Evolutionary conservation across 768 basidiomycete genomes (phyloP), one percentile per base, ranked within the genome.

Genomic region (Cystofilobasidium capitatum): DNA sequence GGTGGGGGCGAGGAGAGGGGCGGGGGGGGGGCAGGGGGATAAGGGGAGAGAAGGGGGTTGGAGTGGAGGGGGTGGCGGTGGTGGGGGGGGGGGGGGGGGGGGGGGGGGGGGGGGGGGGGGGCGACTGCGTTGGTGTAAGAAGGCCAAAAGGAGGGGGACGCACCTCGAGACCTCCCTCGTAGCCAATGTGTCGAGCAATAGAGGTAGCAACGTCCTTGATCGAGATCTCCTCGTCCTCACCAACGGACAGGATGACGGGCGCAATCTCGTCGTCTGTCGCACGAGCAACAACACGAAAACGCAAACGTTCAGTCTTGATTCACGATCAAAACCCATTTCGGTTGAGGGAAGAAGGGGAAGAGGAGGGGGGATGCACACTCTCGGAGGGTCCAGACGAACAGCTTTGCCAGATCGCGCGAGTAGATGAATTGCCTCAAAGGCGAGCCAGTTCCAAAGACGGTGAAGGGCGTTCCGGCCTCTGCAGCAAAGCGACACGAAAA

Each of bases 371-470:
- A 55, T 31, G 31, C 14, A 55, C 51, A 96, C 74, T 94, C 88
- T 54, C 89, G 81, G 71, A 93, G 78, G 8, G 71, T 71, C 91
- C 89, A 92, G 75, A 96, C 88, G 81, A 96, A 94, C 65, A 94
- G 81, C 77, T 90, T 94, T 51, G 92, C 93, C 58, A 97, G 85
- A 78, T 98, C 92, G 58, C 84, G 81, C n/a, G 93, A 96, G 79
- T 91, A 97, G 77, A 96, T 93, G 77, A 97, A 97, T 77, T 97
- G 93, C n/a, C 93, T 84, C 40, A 96, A 82, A 9, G 93, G 93
- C 72, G 87, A 90, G 39, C 93, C 93, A 0, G 89, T 88, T 14
- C 93, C 93, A 59, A 85, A 79, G n/a, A 94, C 88, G 61, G 86
- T 80, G 78, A 97, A 93, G 5, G 88, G 86, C 0, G 88, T 89